Evolutionary conservation across 495 filamentous ascomycete species (phyloP), one percentile per base, ranked within the genome.

Genomic region (Xylaria flabelliformis): DNA sequence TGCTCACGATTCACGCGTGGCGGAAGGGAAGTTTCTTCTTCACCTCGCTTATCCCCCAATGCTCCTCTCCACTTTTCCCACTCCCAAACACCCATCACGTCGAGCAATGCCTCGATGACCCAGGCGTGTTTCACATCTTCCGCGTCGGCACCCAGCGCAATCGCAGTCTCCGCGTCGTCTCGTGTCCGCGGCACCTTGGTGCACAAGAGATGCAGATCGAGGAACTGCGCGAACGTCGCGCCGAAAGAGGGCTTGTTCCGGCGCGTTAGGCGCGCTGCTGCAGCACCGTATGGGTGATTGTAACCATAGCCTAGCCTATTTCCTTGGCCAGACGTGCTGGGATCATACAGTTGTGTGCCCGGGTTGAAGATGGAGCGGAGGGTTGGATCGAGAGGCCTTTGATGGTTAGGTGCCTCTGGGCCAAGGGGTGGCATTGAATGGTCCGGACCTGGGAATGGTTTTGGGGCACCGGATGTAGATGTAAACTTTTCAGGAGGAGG

Each of bases 91-190:
- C 83, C 83, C 9, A 81, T 24, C 73, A 83, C 82, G 66, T 86
- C 84, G 4, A 84, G 56, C 72, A 86, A 55, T n/a, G 83, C 80
- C 76, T 86, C 83, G 17, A 85, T 79, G 9, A 80, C 78, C 82
- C 83, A 85, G 7, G 72, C 39, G 39, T 70, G 77, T 26, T 66
- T 34, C 10, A 71, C 73, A 21, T 61, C 55, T 17, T 59, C 67
- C 36, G 41, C 34, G 29, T 32, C 62, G 19, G 21, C 19, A 41
- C 9, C 59, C 13, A 41, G 50, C 2, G 66, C 63, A 32, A 68
- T 34, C 48, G 74, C 17, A 24, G 51, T 63, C 63, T 72, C 74
- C 5, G 72, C 75, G n/a, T 80, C 79, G 2, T 44, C 67, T 9
- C 61, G 71, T 2, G 74, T 74, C 24, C 79, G 76, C 65, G 84